Evolutionary conservation across 2,329 filamentous ascomycete species (phyloP), one percentile per base, ranked within the genome.

Genomic region (Talaromyces sp.): DNA sequence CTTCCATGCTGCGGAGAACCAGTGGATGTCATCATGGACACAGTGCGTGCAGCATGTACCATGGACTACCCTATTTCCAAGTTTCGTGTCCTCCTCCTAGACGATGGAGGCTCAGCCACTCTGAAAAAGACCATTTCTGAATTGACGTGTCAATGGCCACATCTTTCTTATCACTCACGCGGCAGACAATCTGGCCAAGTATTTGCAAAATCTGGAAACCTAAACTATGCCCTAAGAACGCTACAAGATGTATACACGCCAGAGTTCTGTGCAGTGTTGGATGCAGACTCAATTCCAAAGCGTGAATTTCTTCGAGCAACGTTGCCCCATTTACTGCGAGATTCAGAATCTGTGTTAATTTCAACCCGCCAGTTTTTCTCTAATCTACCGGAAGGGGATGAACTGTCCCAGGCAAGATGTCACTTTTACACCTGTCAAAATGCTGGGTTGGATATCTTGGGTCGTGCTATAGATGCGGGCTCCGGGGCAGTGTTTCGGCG

Each of bases 1-100:
- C 66, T 86, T 4, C 82, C 82, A 1, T 83, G 80, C 68, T 86
- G 83, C 53, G 79, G 80, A 13, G 83, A 86, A 61, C 77, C 82
- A 1, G 72, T 80, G 33, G 80, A 83, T 13, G 68, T 85, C 2
- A 77, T 85, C 2, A 67, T 85, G 44, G 81, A 85, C 56, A 86
- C 83, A 1, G 75, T 81, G 8, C 75, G 77, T n/a, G 82, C 77
- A 3, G 80, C 82, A 1, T 82, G 78, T 57, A 74, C 76, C 20
- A 59, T 82, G 5, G 81, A 86, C 58, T 86, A 85, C 55, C 83
- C 83, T 0, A 58, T 56, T 1, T 75, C 81, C 29, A 73, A 75
- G 1, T 84, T 79, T 64, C 75, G 82, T 11, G 79, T 86, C 3
- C 73, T 83, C 10, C 66, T 86, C 6, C 70, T 84, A 3, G 83